phyloP scores from a whole-genome alignment of 83 land plant species.

The Thuja plicata region DNA sequence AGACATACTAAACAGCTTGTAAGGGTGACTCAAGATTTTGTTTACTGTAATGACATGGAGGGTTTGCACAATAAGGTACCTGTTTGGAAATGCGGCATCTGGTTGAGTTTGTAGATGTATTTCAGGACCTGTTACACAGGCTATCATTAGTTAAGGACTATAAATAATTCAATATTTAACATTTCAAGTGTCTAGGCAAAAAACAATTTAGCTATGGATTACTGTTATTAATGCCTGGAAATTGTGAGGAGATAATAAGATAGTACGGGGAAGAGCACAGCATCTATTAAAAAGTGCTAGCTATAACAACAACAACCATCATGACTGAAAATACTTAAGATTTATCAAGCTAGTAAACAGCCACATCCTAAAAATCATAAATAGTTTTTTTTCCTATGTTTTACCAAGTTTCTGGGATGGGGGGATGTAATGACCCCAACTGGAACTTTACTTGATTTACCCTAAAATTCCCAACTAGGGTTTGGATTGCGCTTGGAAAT shows the following conservation, averaged over 20 bases:
- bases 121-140: not conserved
- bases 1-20: not conserved
- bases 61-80: not conserved
- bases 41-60: not conserved
- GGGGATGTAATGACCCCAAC: no score
- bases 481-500: no score
- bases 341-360: no score
- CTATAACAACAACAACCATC: not conserved
- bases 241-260: no score
- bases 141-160: not conserved
- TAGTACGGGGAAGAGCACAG: not conserved
- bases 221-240: not conserved
- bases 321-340: no score
- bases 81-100: not conserved
- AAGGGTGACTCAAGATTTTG: not conserved
- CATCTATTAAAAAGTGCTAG: not conserved
- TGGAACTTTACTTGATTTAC: no score
- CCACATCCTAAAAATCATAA: no score
- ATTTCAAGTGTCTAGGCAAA: not conserved
- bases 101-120: not conserved
- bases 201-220: not conserved
- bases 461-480: no score
- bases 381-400: no score
- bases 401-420: no score
- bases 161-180: not conserved